Percentiles rank a stretch among this genome's conserved stretches.
Conservation (phyloP, 2,329 filamentous ascomycete genomes). For the Rhynchosporium graminicola region DNA sequence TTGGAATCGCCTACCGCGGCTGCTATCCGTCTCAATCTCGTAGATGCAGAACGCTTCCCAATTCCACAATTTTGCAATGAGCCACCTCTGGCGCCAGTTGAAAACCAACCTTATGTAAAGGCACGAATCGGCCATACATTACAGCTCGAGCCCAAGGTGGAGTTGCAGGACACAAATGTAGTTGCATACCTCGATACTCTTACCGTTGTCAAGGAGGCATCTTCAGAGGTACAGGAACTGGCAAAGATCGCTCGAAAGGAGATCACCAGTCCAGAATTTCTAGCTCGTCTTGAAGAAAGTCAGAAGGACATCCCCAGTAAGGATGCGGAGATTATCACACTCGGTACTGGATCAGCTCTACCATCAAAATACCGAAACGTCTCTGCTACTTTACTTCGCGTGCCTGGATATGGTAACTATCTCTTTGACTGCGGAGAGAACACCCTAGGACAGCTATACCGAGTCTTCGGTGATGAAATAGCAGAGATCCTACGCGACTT, state of each 20-base stretch:
- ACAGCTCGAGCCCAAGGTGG: conserved; percentile 36
- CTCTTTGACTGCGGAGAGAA: conserved; percentile 91
- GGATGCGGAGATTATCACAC: conserved; percentile 79
- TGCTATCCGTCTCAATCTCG: conserved; percentile 65
- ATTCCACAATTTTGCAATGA: conserved; percentile 65
- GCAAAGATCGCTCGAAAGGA: conserved; percentile 50
- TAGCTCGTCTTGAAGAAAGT: conserved; percentile 50
- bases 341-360: conserved; percentile 87
- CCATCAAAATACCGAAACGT: conserved; percentile 97
- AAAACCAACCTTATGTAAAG: conserved; percentile 25
- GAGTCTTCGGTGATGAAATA: conserved; percentile 69
- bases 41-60: conserved; percentile 75
- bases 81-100: conserved; percentile 14
- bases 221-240: conserved; percentile 51
- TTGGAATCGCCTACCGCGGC: conserved; percentile 67
- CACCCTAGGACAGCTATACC: conserved; percentile 82
- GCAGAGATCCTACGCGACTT: conserved; percentile 74
- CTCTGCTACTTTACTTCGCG: conserved; percentile 79
- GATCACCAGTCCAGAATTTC: conserved; percentile 48
- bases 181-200: conserved; percentile 52
- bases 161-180: conserved; percentile 47
- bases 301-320: conserved; percentile 69
- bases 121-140: conserved; percentile 33
- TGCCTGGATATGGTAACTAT: conserved; percentile 85
- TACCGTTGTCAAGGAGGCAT: conserved; percentile 44